Evolutionary conservation across 371 early-diverging fungal species (phyloP).

Genomic region (Massospora cicadina): DNA sequence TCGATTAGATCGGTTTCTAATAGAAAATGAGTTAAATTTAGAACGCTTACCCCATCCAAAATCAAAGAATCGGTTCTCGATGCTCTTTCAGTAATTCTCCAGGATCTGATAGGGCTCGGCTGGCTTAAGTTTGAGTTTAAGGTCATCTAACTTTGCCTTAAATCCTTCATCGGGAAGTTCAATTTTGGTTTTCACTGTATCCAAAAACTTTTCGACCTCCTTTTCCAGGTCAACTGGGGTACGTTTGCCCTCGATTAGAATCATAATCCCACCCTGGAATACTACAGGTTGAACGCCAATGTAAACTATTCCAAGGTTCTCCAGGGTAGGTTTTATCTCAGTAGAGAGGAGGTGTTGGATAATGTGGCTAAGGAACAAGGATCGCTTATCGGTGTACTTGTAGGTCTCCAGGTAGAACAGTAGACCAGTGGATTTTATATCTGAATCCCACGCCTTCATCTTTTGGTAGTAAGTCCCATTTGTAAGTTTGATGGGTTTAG

Average conservation of each 20-base stretch:
- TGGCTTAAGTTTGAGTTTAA: too few species aligned
- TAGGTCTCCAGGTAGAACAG: not conserved
- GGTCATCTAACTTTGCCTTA: not conserved
- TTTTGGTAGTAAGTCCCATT: not conserved
- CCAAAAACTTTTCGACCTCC: not conserved
- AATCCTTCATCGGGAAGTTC: not conserved
- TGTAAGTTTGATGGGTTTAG: not conserved
- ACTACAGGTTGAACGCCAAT: not conserved
- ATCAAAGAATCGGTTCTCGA: not conserved
- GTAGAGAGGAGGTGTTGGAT: not conserved
- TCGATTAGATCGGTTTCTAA: not conserved
- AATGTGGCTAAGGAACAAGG: not conserved
- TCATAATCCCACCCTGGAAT: not conserved
- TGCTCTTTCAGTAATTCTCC: not conserved
- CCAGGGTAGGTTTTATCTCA: not conserved
- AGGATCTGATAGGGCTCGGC: not conserved
- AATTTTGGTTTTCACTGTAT: not conserved
- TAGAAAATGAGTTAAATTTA: not conserved
- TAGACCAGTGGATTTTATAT: not conserved
- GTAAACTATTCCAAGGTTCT: not conserved
- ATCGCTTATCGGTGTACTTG: not conserved
- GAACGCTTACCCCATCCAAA: not conserved
- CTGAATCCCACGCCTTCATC: not conserved
- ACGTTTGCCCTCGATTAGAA: not conserved
- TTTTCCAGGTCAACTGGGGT: not conserved